These are phyloP conservation scores for Pythium biforme DNA, from an alignment of 352 stramenopile genomes.

Conservation along the genomic window DNA sequence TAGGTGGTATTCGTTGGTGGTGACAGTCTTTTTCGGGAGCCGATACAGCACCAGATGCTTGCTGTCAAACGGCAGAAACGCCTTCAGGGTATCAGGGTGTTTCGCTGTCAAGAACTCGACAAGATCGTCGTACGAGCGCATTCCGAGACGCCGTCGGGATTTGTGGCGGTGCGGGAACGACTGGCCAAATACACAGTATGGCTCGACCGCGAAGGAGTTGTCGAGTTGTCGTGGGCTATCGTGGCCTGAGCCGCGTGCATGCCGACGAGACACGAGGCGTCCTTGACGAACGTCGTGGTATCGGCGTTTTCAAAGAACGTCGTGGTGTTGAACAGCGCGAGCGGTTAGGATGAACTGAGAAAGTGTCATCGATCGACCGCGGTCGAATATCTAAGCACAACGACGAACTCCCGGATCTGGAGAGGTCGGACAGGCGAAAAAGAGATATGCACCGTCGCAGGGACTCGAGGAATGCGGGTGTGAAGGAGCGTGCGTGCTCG, in stretches of 20 bases:
- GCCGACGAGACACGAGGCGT: conserved; percentile 85
- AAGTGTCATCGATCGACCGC: too few species aligned
- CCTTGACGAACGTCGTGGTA: conserved; percentile 54
- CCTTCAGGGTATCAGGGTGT: conserved; percentile 49
- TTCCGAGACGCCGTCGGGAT: conserved; percentile 35
- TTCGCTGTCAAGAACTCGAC: conserved; percentile 78
- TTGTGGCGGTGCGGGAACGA: conserved; percentile 80
- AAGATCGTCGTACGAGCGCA: conserved; percentile 78
- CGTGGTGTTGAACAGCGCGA: conserved; percentile 60
- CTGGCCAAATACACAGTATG: conserved; percentile 94
- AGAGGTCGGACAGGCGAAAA: too few species aligned
- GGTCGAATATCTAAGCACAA: too few species aligned
- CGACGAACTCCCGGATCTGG: too few species aligned
- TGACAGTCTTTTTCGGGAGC: neutral
- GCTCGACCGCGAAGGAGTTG: conserved; percentile 96
- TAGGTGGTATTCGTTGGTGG: neutral
- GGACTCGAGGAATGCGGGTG: too few species aligned
- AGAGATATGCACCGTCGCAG: too few species aligned
- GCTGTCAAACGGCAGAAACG: conserved; percentile 74
- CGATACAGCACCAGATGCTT: conserved; percentile 84
- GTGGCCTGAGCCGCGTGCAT: conserved; percentile 96
- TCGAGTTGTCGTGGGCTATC: conserved; percentile 80
- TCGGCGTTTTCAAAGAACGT: conserved; percentile 48
- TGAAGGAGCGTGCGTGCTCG: too few species aligned
- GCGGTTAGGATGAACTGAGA: too few species aligned